Evolutionary conservation across 2,329 filamentous ascomycete species (phyloP).

Genomic region (Colletotrichum sp.): DNA sequence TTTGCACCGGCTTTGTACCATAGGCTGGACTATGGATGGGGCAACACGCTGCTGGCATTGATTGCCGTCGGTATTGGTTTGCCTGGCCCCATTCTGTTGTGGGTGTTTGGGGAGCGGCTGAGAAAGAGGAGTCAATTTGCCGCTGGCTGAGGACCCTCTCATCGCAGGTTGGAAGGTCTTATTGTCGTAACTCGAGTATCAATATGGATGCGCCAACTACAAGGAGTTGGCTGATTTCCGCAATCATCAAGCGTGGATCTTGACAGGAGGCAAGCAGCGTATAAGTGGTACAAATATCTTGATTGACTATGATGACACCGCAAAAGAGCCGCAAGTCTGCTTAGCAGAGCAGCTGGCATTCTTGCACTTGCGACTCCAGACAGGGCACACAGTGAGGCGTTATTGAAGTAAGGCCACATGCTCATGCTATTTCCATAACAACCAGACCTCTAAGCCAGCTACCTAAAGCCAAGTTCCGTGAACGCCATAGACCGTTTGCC

Average conservation of each 20-base stretch:
- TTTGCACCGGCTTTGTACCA: slow-evolving; percentile 53
- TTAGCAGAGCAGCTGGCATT: background rate
- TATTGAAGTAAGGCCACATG: slow-evolving; percentile 10
- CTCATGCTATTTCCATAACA: slow-evolving; percentile 21
- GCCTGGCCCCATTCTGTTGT: slow-evolving; percentile 49
- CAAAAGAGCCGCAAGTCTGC: background rate
- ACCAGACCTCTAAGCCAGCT: slow-evolving; percentile 21
- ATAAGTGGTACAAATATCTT: slow-evolving; percentile 6
- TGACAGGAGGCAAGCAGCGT: background rate
- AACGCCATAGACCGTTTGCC: slow-evolving; percentile 22
- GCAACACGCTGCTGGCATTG: slow-evolving; percentile 47
- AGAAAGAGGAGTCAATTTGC: slow-evolving; percentile 27
- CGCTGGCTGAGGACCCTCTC: background rate
- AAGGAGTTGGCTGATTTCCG: background rate
- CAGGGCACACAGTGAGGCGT: background rate
- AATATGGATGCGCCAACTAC: background rate
- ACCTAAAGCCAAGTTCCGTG: slow-evolving; percentile 16
- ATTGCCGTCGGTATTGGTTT: slow-evolving; percentile 43
- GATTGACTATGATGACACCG: slow-evolving; percentile 10
- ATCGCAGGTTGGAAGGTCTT: background rate
- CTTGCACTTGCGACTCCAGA: slow-evolving; percentile 3
- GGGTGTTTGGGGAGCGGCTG: slow-evolving; percentile 46
- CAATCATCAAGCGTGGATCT: background rate
- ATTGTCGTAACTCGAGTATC: background rate
- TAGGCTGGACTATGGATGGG: slow-evolving; percentile 44